Evolutionary conservation across 2,329 filamentous ascomycete species (phyloP), one percentile per base, ranked within the genome.

Genomic region (Curvularia verruculosa): DNA sequence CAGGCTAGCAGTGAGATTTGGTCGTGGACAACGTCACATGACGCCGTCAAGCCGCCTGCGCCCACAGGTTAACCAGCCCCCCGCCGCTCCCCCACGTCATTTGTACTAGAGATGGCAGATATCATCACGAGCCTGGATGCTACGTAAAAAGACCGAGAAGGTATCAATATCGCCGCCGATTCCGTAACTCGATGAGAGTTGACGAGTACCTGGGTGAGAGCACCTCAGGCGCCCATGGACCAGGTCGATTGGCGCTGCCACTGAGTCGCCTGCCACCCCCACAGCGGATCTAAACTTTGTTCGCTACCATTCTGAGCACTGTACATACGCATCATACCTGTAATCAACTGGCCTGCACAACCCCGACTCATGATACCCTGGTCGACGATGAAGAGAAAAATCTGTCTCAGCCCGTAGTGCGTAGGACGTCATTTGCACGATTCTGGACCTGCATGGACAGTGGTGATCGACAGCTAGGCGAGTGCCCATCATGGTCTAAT

Each of bases 391-490:
- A 15, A 41, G 39, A 23, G 39, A 41, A 24, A 15, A 24, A 7
- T 10, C 39, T 36, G 9, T 24, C 39, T 41, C 19, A 29, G 21
- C 37, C n/a, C 10, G 2, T 24, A 21, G 39, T 13, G 21, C 21
- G 24, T 21, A n/a, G 48, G 52, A 62, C 58, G 65, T 69, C 63
- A 69, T 65, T 18, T 15, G 19, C 21, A 24, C 21, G 23, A 15
- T 44, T 67, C 63, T 68, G 54, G 63, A 63, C 56, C 52, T 58
- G 45, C 45, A 50, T 52, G 53, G 54, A 52, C 52, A 54, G 31
- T 12, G 48, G 40, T 56, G 66, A 69, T 69, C 63, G 63, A 62
- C 65, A 54, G 37, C 54, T 63, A 60, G 58, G 39, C 49, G 44
- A 37, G 19, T 46, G 59, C 40, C 47, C 51, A 63, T 58, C 55